phyloP scores from a whole-genome alignment of 2,329 filamentous ascomycete species.

The Monosporascus sp. region DNA sequence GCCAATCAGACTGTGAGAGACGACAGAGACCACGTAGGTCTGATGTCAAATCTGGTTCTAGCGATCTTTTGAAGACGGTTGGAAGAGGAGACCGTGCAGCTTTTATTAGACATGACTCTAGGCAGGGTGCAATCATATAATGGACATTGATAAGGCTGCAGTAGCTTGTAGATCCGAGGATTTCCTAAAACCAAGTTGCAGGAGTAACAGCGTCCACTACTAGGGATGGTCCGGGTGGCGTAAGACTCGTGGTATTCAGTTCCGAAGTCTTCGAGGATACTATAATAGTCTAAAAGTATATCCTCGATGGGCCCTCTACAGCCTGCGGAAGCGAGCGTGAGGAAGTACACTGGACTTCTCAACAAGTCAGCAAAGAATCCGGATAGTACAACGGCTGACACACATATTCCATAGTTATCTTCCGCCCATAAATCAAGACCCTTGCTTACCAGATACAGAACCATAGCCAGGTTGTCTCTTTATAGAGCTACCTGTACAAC shows the following conservation, averaged over 20 bases:
- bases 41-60: constrained; percentile 10
- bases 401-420: neutral
- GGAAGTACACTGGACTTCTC: too few species aligned
- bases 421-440: neutral
- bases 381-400: too few species aligned
- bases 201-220: neutral
- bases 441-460: constrained; percentile 1
- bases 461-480: neutral
- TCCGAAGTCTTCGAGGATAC: too few species aligned
- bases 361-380: too few species aligned
- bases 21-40: neutral
- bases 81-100: neutral
- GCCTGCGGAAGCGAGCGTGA: too few species aligned
- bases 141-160: constrained; percentile 7
- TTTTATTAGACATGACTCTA: neutral
- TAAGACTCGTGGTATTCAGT: too few species aligned
- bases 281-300: too few species aligned
- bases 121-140: neutral
- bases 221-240: too few species aligned
- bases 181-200: neutral
- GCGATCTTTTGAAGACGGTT: neutral
- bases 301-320: rapidly evolving
- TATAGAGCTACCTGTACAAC: neutral
- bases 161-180: neutral
- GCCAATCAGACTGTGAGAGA: neutral